phyloP scores from a whole-genome alignment of 306 rosid species.

The Mimosa bimucronata region DNA sequence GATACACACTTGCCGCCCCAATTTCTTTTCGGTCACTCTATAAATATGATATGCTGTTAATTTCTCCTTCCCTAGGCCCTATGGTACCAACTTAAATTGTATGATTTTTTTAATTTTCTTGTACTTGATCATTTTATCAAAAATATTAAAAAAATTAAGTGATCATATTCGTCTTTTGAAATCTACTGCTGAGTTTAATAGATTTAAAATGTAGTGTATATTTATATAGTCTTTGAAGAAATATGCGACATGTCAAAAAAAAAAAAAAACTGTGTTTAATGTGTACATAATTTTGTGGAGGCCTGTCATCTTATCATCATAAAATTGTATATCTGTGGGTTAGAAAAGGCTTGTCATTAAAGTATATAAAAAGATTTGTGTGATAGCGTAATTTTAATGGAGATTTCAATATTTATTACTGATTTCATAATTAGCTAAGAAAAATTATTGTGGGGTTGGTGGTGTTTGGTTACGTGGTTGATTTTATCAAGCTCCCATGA shows the following conservation, averaged over 20 bases:
- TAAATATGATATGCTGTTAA: too few species aligned
- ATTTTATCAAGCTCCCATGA: neutral
- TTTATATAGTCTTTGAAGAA: neutral
- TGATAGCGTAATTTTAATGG: neutral
- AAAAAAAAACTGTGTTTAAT: neutral
- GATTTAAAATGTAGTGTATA: neutral
- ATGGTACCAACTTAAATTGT: too few species aligned
- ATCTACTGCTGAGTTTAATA: neutral
- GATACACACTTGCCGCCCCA: too few species aligned
- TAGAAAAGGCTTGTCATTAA: neutral
- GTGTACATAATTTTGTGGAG: neutral
- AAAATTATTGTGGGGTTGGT: neutral
- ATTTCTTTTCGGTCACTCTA: too few species aligned
- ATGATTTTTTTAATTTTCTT: too few species aligned
- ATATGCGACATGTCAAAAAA: neutral
- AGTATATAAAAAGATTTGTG: neutral
- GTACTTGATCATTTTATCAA: too few species aligned
- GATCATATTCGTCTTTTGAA: neutral
- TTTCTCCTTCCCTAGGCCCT: too few species aligned
- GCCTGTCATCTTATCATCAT: neutral
- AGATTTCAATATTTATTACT: neutral
- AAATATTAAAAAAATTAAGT: too few species aligned
- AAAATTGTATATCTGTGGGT: neutral
- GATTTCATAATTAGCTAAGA: neutral
- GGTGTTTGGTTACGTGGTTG: neutral